Base-by-base conservation (phyloP, 768 basidiomycete species). In the Amanita brunnescens region DNA sequence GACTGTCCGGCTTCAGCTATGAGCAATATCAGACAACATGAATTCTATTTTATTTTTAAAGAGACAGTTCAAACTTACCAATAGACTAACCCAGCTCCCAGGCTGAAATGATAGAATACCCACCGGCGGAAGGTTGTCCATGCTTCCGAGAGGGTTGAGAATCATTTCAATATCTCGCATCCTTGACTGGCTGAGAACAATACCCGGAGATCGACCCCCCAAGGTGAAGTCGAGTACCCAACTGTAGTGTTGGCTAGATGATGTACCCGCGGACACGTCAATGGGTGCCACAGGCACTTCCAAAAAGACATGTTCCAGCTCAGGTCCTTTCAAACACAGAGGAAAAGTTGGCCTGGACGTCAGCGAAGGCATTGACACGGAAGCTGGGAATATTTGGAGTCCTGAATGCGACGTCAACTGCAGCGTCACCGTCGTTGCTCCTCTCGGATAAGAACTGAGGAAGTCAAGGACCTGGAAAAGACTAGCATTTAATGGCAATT, bases 141-240 rank as follows among this genome's bases (percentile, higher is more conserved):
- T 66, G 2, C 71, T 75, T 35, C 78, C 70, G 54, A 83, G 62
- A 34, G 76, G 75, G 60, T 83, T 77, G 37, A 85, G 70, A 2
- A 84, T 70, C 7, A 75, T 66, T 57, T 87, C 86, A 48, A 91
- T 83, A 37, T 84, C 85, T 51, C 77, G 75, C 78, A 90, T 79
- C 42, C 84, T 75, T 16, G 76, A 75, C 64, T 89, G 87, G 55
- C 79, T 83, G 71, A 89, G 77, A 12, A 89, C 79, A 39, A 90
- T 62, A 18, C 88, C 87, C 2, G 67, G 66, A 38, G 59, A 62
- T 42, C 73, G 67, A 0, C 77, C 77, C 18, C 72, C 71, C 42
- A 72, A 67, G 1, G 85, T 86, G 58, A 91, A 89, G 61, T 88
- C 85, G 20, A 91, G 74, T 10, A 81, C 69, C 85, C 88, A 90